A percentile compares a stretch with the other conserved stretches of the same genome.
These are phyloP conservation scores for Lachancea thermotolerans DNA, from an alignment of 805 yeast genomes.

Conservation along the genomic window DNA sequence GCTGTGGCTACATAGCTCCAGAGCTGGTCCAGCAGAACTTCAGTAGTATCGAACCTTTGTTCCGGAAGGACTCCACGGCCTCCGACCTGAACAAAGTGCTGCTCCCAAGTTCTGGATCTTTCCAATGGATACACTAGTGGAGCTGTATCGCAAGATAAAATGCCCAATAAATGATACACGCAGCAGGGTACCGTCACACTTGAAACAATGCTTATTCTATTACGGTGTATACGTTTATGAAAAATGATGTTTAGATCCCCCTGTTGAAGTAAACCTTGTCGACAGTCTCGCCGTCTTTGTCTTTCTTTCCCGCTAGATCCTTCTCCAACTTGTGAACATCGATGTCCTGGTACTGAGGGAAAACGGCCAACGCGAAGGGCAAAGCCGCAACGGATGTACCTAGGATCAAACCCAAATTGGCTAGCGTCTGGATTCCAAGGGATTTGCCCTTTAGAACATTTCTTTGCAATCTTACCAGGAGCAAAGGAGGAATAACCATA, in stretches of 20 bases:
- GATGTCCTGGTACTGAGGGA: conserved; percentile 80
- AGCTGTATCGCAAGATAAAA: neutral
- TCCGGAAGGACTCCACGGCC: conserved; percentile 10
- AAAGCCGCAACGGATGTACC: conserved; percentile 78
- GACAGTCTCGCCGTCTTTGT: conserved; percentile 52
- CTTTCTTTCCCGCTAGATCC: conserved; percentile 53
- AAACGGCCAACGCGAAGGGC: conserved; percentile 92
- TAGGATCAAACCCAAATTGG: conserved; percentile 82
- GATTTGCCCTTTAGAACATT: conserved; percentile 63
- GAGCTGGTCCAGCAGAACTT: conserved; percentile 9
- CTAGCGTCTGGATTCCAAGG: conserved; percentile 52
- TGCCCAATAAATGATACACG: neutral
- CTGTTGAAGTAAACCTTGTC: conserved; percentile 77
- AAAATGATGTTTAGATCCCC: conserved; percentile 55
- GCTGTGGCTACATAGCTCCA: conserved; percentile 45
- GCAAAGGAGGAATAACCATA: conserved; percentile 92
- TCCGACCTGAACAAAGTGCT: conserved; percentile 12
- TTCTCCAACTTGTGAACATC: conserved; percentile 56
- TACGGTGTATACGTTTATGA: neutral
- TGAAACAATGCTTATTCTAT: neutral
- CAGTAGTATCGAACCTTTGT: conserved; percentile 8
- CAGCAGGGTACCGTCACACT: neutral
- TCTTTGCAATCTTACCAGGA: conserved; percentile 71
- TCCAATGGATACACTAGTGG: conserved; percentile 13
- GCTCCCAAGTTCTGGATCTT: conserved; percentile 13